Evolutionary conservation across 805 yeast genomes (phyloP).

Genomic region (Hanseniaspora guilliermondii): DNA sequence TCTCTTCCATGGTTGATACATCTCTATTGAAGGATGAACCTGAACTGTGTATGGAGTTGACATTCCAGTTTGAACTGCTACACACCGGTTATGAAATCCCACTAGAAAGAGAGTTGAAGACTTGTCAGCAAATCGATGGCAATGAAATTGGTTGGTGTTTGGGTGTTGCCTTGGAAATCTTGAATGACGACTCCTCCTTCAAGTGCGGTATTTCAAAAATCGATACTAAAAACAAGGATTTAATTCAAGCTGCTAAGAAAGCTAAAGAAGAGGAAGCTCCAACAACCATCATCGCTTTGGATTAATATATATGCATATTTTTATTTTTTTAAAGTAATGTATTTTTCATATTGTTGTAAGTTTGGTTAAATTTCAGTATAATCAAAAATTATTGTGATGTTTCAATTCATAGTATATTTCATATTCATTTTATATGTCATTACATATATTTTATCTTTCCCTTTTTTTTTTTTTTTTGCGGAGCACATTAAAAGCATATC

Average conservation of each 20-base stretch:
- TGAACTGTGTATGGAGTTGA: constrained; percentile 85
- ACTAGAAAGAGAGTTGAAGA: constrained; percentile 71
- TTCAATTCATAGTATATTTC: no score
- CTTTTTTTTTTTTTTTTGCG: no score
- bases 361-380: no score
- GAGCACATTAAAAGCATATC: no score
- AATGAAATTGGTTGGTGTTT: constrained; percentile 98
- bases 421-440: no score
- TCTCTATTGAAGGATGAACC: constrained; percentile 67
- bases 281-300: neutral
- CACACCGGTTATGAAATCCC: constrained; percentile 98
- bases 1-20: constrained; percentile 56
- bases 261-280: neutral
- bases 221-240: neutral
- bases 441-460: no score
- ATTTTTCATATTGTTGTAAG: no score
- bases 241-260: neutral
- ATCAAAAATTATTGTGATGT: neutral
- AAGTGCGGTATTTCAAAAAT: constrained; percentile 3
- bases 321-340: neutral
- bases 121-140: constrained; percentile 77
- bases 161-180: constrained; percentile 88
- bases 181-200: constrained; percentile 37
- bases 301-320: no score
- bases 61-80: constrained; percentile 77